These are phyloP conservation scores for Vitis amurensis DNA, from an alignment of 164 flowering plant genomes.

Conservation along the genomic window DNA sequence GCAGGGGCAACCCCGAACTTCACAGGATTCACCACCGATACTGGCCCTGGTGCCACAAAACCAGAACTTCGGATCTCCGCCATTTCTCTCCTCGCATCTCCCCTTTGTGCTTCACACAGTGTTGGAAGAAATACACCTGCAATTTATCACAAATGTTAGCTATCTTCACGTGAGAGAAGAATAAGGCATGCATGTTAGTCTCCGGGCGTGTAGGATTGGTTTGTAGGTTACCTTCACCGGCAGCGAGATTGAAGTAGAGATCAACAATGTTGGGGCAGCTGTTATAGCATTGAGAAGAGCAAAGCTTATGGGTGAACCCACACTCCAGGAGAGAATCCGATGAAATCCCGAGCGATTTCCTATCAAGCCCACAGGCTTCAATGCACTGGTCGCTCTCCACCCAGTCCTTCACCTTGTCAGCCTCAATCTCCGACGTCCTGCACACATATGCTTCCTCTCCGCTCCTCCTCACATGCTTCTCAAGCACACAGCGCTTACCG, in stretches of 20 bases:
- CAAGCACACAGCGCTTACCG: conserved; percentile 67
- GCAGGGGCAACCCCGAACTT: conserved; percentile 18
- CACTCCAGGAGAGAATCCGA: conserved; percentile 68
- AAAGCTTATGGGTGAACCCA: conserved; percentile 47
- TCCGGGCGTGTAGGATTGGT: neutral
- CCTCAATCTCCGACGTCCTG: conserved; percentile 55
- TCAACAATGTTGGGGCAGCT: conserved; percentile 71
- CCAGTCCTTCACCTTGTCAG: conserved; percentile 36
- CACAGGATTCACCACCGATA: neutral
- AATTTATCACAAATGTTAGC: neutral
- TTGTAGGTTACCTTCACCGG: conserved; percentile 61
- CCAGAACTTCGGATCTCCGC: conserved; percentile 69
- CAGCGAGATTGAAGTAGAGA: conserved; percentile 78
- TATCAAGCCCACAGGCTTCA: conserved; percentile 53
- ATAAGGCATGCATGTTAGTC: neutral
- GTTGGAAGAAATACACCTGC: conserved; percentile 70
- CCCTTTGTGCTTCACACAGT: conserved; percentile 45
- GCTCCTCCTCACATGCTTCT: conserved; percentile 45
- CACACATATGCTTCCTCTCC: conserved; percentile 48
- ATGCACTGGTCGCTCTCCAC: conserved; percentile 62
- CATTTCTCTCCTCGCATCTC: conserved; percentile 44
- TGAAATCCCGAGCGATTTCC: conserved; percentile 56
- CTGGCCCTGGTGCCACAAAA: conserved; percentile 41
- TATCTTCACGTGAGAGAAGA: neutral
- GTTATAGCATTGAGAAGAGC: conserved; percentile 60